These are phyloP conservation scores for Primulina tabacum DNA, from an alignment of 257 asterid species.

Conservation along the genomic window DNA sequence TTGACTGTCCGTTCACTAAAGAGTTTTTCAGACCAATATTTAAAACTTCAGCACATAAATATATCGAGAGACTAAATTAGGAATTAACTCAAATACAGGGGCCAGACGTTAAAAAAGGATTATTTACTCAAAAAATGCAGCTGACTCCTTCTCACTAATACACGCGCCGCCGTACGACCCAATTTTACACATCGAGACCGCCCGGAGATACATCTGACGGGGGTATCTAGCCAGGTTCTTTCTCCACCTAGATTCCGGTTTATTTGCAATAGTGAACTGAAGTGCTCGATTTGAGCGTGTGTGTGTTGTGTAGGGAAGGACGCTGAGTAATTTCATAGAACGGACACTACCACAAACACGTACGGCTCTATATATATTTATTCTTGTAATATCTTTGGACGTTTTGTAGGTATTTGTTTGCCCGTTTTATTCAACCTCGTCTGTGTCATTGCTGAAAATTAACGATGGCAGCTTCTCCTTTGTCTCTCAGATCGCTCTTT, in stretches of 20 bases:
- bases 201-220: background rate
- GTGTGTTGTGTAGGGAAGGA: background rate
- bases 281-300: background rate
- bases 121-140: too few relatives aligned
- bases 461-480: conserved; percentile 49
- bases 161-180: background rate
- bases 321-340: background rate
- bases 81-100: too few relatives aligned
- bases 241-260: background rate
- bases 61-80: too few relatives aligned
- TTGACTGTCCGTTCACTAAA: too few relatives aligned
- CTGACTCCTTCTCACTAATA: too few relatives aligned
- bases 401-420: background rate
- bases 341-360: background rate
- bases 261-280: background rate
- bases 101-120: too few relatives aligned
- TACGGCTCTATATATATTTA: background rate
- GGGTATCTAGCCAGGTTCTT: background rate
- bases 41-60: too few relatives aligned
- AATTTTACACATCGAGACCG: background rate
- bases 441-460: background rate
- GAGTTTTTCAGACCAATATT: too few relatives aligned
- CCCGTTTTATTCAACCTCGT: background rate
- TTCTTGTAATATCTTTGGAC: background rate
- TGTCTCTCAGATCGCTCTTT: conserved; percentile 43